A percentile compares a stretch with the other conserved stretches of the same genome.
These are phyloP conservation scores for Amauroascus verrucosus DNA, from an alignment of 2,329 filamentous ascomycete species.

Conservation along the genomic window DNA sequence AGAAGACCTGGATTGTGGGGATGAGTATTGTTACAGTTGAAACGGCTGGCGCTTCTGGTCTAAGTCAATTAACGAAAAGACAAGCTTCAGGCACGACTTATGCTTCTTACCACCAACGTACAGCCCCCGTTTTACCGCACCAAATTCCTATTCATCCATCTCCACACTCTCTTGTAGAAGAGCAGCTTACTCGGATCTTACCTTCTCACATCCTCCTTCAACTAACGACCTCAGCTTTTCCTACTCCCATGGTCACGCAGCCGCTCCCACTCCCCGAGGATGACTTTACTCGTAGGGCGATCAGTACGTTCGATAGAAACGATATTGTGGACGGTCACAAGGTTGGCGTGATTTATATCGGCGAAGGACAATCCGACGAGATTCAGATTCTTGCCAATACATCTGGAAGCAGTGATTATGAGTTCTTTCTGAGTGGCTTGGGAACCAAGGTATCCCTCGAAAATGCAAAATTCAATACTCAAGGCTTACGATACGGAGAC, in stretches of 20 bases:
- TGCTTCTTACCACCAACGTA: constrained; percentile 39
- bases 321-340: constrained; percentile 92
- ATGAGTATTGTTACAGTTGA: constrained; percentile 44
- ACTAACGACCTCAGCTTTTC: constrained; percentile 35
- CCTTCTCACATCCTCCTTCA: constrained; percentile 40
- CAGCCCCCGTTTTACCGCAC: constrained; percentile 37
- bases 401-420: constrained; percentile 76
- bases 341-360: constrained; percentile 87
- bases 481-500: constrained; percentile 72
- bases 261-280: constrained; percentile 68
- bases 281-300: constrained; percentile 60
- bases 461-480: constrained; percentile 80
- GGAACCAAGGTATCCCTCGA: constrained; percentile 73
- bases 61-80: constrained; percentile 42
- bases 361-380: constrained; percentile 73
- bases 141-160: constrained; percentile 34
- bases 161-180: constrained; percentile 31
- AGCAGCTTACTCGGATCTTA: constrained; percentile 31
- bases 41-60: constrained; percentile 38
- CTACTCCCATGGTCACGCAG: constrained; percentile 44
- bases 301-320: constrained; percentile 73
- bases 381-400: constrained; percentile 77
- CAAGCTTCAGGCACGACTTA: constrained; percentile 44
- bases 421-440: constrained; percentile 69
- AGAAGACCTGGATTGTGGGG: constrained; percentile 43